These are phyloP conservation scores for Aspergillus persii DNA, from an alignment of 2,329 filamentous ascomycete genomes.

Conservation along the genomic window DNA sequence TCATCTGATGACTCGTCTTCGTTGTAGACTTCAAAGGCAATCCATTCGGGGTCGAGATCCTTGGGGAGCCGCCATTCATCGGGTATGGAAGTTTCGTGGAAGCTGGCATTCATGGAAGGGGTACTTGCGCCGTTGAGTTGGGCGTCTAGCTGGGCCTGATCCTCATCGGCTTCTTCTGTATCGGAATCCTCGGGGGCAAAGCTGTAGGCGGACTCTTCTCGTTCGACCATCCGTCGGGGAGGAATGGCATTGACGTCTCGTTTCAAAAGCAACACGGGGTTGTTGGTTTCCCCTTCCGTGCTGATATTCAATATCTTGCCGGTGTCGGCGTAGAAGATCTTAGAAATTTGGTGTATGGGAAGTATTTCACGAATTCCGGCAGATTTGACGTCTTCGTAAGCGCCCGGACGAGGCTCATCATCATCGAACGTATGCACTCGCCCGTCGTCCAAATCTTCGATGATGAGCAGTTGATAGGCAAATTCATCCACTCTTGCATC, in stretches of 20 bases:
- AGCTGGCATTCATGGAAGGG: conserved; percentile 9
- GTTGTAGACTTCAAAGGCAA: conserved; percentile 81
- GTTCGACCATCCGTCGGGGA: conserved; percentile 58
- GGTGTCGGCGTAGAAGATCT: conserved; percentile 90
- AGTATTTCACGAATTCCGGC: conserved; percentile 67
- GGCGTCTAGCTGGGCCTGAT: conserved; percentile 39
- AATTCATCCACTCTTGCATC: conserved; percentile 61
- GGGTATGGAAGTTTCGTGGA: conserved; percentile 31
- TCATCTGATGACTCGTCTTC: conserved; percentile 60
- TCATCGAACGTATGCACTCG: conserved; percentile 67
- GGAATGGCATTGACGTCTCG: conserved; percentile 64
- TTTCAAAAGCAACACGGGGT: conserved; percentile 72
- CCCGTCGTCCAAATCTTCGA: conserved; percentile 77
- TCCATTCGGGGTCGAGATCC: conserved; percentile 84
- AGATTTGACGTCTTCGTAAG: conserved; percentile 59
- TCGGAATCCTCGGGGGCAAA: conserved; percentile 27
- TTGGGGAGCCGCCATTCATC: conserved; percentile 63
- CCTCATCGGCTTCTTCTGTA: conserved; percentile 39
- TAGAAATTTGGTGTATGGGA: conserved; percentile 74
- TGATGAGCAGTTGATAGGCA: conserved; percentile 74
- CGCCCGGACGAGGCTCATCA: conserved; percentile 53
- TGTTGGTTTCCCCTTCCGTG: conserved; percentile 64
- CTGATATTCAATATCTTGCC: conserved; percentile 86
- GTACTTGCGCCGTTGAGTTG: conserved; percentile 29
- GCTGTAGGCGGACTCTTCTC: conserved; percentile 39